phyloP scores from a whole-genome alignment of 2,329 filamentous ascomycete species.

The Clonostachys rosea region DNA sequence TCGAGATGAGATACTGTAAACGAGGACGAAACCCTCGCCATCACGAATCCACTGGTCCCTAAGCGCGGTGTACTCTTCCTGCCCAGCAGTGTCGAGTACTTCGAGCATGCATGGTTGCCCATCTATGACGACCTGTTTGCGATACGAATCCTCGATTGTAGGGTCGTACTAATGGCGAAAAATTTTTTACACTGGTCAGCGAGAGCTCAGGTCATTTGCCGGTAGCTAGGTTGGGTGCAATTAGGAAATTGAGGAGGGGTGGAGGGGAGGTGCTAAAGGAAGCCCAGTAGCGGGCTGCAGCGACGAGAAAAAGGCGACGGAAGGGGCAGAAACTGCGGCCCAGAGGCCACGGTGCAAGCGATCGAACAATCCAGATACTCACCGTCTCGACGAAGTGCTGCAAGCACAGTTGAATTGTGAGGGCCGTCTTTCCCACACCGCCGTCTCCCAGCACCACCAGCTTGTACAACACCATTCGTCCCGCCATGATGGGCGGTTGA shows the following conservation, averaged over 20 bases:
- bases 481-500: conserved; percentile 59
- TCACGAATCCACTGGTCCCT: conserved; percentile 98
- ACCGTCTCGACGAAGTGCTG: conserved; percentile 97
- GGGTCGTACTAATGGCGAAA: conserved; percentile 63
- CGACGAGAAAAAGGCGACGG: neutral
- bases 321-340: neutral
- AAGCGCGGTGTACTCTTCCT: conserved; percentile 96
- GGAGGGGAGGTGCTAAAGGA: neutral
- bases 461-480: conserved; percentile 94
- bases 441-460: conserved; percentile 92
- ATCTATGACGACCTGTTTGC: conserved; percentile 90
- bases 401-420: conserved; percentile 94
- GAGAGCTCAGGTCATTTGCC: neutral
- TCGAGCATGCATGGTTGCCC: conserved; percentile 95
- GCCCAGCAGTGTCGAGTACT: conserved; percentile 92
- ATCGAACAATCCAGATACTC: conserved; percentile 24
- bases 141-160: conserved; percentile 83
- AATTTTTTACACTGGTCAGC: neutral
- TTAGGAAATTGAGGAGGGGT: neutral
- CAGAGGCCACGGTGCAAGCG: neutral
- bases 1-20: conserved; percentile 97
- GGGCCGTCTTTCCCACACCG: conserved; percentile 88
- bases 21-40: conserved; percentile 93
- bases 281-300: conserved; percentile 1
- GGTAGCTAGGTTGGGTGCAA: neutral